Percentiles rank a stretch among this genome's conserved stretches.
phyloP scores from a whole-genome alignment of 179 eudicot genomes.

The Spinacia oleracea region DNA sequence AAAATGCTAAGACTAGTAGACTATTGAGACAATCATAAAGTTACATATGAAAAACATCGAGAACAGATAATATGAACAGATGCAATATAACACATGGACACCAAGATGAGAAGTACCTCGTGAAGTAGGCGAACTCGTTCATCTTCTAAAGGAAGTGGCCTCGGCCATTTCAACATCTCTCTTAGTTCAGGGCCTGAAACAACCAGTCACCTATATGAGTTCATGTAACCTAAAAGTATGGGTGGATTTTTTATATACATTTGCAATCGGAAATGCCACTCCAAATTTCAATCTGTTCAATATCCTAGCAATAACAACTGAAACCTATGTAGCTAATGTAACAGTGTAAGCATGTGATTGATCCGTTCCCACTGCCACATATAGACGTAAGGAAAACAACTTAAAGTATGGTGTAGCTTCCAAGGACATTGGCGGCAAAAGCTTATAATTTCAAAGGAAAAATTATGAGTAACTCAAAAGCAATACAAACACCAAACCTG shows the following conservation, averaged over 20 bases:
- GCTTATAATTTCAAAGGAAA: background rate
- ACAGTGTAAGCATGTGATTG: background rate
- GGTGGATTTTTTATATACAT: background rate
- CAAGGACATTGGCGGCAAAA: background rate
- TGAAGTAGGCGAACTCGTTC: slow-evolving; percentile 75
- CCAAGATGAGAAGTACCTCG: slow-evolving; percentile 47
- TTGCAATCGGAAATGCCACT: background rate
- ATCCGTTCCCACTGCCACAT: too few species aligned
- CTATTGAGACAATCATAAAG: background rate
- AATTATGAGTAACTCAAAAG: background rate
- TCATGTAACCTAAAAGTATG: background rate
- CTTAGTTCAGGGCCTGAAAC: slow-evolving; percentile 63
- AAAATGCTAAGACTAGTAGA: background rate
- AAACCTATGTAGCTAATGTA: background rate
- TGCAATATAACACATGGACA: background rate
- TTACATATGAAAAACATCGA: background rate
- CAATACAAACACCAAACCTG: slow-evolving; percentile 42
- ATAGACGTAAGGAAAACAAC: background rate
- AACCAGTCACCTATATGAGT: slow-evolving; percentile 20
- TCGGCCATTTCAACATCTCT: slow-evolving; percentile 73
- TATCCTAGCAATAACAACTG: background rate
- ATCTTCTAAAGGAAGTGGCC: slow-evolving; percentile 78
- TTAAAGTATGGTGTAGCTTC: background rate
- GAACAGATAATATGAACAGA: background rate
- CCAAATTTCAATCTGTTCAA: background rate